Evolutionary conservation across 75 land plant species (phyloP), one percentile per base, ranked within the genome.

Genomic region (Cryptomeria japonica): DNA sequence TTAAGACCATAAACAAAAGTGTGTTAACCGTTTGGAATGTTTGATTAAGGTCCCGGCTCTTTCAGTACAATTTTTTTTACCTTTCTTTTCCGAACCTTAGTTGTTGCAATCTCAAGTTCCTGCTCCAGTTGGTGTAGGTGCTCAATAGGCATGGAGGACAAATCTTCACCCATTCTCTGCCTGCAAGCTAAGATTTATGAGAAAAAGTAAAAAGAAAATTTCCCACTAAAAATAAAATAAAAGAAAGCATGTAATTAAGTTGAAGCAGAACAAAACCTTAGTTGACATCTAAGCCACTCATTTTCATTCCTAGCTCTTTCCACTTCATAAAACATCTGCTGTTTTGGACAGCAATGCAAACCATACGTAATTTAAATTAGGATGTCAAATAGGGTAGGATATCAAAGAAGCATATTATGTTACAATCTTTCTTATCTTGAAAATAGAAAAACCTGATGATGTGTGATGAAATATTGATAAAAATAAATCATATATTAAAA

Each of bases 81-180:
- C 84, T 46, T 82, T 31, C 47, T 82, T 46, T 46, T 82, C 5
- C 84, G 53, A 3, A 82, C 84, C 84, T 46, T 82, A n/a, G 31
- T 0, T 44, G 51, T 82, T 82, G 47, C 49, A 46, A 46, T 46
- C 25, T 82, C 84, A 82, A 82, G 84, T 82, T 82, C 49, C 32
- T 82, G 49, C 42, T 44, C 49, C 16, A 82, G 51, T 44, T 46
- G 46, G 2, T 82, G 84, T 25, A 82, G 32, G 11, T 42, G 32
- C n/a, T 82, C 47, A 13, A 82, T 13, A n/a, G 84, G 31, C 53
- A 82, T n/a, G 4, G 47, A 44, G 14, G 41, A 49, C 49, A 44
- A 22, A 46, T 82, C 84, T 3, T 46, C 53, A 44, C 84, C 84
- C 53, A 31, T 46, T 46, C n/a, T n/a, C 8, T 82, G 47, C 32